Conservation (phyloP, 1,284 basidiomycete genomes). For the Irpex sp. region DNA sequence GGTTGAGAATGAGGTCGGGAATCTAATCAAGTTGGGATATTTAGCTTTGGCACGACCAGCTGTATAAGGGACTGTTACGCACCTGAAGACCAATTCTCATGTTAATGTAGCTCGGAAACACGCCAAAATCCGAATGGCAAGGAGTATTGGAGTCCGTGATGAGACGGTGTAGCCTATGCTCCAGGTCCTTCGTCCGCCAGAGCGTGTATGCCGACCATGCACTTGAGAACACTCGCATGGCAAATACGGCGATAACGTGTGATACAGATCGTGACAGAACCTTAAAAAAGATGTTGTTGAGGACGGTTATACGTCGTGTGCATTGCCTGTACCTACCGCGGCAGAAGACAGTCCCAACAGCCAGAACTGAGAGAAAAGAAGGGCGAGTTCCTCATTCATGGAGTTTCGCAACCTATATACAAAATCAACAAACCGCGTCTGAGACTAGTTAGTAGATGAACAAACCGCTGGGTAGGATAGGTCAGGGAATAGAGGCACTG, state of each 20-base stretch:
- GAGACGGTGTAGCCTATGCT: constrained; percentile 33
- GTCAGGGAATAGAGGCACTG: constrained; percentile 39
- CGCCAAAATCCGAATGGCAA: constrained; percentile 43
- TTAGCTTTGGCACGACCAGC: no score
- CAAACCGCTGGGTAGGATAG: constrained; percentile 42
- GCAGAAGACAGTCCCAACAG: constrained; percentile 50
- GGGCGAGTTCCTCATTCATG: constrained; percentile 47
- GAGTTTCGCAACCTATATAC: constrained; percentile 39
- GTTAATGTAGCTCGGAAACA: constrained; percentile 43
- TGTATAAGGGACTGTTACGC: constrained; percentile 3
- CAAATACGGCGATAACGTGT: constrained; percentile 42
- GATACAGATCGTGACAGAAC: constrained; percentile 45
- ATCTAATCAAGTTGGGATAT: constrained; percentile 30
- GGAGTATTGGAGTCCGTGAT: constrained; percentile 39
- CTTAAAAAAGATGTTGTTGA: constrained; percentile 10
- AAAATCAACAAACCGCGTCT: not conserved
- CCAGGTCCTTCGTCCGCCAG: constrained; percentile 39
- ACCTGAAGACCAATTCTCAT: constrained; percentile 42
- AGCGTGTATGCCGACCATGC: constrained; percentile 50
- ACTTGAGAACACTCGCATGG: constrained; percentile 42
- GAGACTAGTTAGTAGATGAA: constrained; percentile 1
- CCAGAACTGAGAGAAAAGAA: constrained; percentile 55
- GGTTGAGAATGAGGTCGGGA: constrained; percentile 43
- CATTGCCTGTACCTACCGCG: constrained; percentile 27
- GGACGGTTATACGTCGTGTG: not conserved